Evolutionary conservation across 2,329 filamentous ascomycete species (phyloP).

Genomic region (Exutisphaerella laricina): DNA sequence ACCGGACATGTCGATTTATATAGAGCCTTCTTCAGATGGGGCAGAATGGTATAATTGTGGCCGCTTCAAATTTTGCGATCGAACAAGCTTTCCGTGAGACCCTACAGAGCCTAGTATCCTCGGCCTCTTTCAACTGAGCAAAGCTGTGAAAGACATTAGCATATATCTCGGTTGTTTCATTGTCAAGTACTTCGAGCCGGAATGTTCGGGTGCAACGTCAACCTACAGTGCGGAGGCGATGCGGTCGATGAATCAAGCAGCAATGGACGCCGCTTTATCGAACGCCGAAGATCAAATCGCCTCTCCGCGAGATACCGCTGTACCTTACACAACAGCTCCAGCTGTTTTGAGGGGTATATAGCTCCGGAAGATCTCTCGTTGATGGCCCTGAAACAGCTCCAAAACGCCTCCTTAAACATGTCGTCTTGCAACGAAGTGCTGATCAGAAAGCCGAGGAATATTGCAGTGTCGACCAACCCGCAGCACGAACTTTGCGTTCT

Average conservation of each 20-base stretch:
- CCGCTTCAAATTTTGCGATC: no score
- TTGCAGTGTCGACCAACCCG: constrained; percentile 32
- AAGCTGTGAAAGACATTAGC: no score
- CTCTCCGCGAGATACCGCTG: neutral
- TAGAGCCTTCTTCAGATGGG: no score
- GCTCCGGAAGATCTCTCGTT: neutral
- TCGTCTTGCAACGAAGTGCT: constrained; percentile 20
- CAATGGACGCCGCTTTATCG: constrained; percentile 2
- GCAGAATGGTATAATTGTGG: no score
- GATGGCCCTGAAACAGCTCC: neutral
- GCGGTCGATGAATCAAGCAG: no score
- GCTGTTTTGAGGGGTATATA: constrained; percentile 10
- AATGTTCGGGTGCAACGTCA: no score
- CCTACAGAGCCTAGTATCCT: no score
- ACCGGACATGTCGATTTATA: neutral
- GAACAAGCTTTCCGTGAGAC: no score
- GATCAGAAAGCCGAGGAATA: constrained; percentile 27
- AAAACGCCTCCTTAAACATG: constrained; percentile 7
- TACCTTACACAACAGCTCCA: neutral
- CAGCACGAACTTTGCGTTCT: constrained; percentile 29
- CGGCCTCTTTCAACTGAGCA: no score
- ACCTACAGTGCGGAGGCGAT: no score
- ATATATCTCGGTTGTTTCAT: no score
- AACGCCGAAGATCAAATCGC: neutral
- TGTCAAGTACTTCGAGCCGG: no score